Evolutionary conservation across 1,139 yeast genomes (phyloP).

Genomic region (Yamadazyma atlantica): DNA sequence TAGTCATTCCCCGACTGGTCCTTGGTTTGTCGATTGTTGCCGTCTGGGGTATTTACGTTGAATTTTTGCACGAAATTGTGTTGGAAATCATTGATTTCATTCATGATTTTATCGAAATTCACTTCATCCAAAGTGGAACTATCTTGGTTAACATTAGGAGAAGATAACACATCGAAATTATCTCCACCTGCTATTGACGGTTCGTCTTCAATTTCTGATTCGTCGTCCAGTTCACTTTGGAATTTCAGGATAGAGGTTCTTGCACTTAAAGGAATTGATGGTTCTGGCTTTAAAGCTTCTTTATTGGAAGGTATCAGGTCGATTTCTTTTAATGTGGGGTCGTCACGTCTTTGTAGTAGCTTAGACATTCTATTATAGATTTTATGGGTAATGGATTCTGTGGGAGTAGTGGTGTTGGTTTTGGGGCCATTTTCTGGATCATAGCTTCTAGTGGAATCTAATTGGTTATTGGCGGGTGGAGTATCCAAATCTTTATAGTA

Average conservation of each 20-base stretch:
- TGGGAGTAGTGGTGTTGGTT: conserved; percentile 6
- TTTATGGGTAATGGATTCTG: conserved; percentile 10
- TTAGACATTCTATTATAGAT: conserved; percentile 15
- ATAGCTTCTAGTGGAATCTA: neutral
- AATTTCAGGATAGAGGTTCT: conserved; percentile 13
- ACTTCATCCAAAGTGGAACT: conserved; percentile 4
- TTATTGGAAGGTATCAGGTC: too few relatives aligned
- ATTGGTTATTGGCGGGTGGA: neutral
- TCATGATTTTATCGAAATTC: conserved; percentile 23
- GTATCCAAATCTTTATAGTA: conserved; percentile 18
- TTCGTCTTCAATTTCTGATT: conserved; percentile 24
- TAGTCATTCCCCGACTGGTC: neutral
- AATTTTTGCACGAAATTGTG: conserved; percentile 27
- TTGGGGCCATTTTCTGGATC: conserved; percentile 2
- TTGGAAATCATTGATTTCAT: conserved; percentile 35
- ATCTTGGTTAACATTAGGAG: conserved; percentile 9
- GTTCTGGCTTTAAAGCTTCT: too few relatives aligned
- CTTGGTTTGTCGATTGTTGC: neutral
- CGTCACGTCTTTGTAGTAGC: conserved; percentile 6
- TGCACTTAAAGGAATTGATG: conserved; percentile 1
- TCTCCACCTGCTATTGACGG: conserved; percentile 6
- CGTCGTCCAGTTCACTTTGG: conserved; percentile 32
- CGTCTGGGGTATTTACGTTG: conserved; percentile 11
- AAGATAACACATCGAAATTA: conserved; percentile 7
- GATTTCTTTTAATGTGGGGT: neutral